Evolutionary conservation across 768 basidiomycete genomes (phyloP).

Genomic region (Suillus tomentosus): DNA sequence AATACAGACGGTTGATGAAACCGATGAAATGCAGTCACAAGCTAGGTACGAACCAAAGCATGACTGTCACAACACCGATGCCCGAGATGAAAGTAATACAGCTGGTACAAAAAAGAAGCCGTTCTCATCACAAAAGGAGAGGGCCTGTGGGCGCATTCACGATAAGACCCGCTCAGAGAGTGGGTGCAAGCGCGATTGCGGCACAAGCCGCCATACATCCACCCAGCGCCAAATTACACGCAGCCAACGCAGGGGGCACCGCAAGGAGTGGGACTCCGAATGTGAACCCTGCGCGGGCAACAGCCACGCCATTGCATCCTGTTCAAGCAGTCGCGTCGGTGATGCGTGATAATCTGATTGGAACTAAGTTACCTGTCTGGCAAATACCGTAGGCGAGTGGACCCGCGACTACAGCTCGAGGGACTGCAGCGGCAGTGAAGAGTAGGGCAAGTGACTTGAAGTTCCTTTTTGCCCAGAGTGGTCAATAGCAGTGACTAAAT

Average conservation of each 20-base stretch:
- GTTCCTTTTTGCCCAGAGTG: conserved; percentile 22
- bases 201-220: conserved; percentile 30
- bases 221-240: conserved; percentile 26
- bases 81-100: neutral
- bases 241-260: conserved; percentile 24
- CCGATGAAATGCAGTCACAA: neutral
- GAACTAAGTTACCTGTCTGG: conserved; percentile 23
- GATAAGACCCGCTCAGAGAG: conserved; percentile 18
- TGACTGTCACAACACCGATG: neutral
- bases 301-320: conserved; percentile 29
- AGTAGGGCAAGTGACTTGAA: conserved; percentile 23
- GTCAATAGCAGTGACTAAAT: neutral
- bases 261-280: conserved; percentile 26
- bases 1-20: neutral
- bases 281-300: conserved; percentile 22
- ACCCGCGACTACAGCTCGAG: conserved; percentile 19
- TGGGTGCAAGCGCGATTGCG: conserved; percentile 23
- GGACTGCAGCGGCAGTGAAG: conserved; percentile 14
- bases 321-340: neutral
- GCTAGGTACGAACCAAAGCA: neutral
- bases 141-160: neutral
- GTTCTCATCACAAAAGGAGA: neutral
- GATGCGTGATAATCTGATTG: neutral
- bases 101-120: neutral
- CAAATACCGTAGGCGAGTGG: conserved; percentile 23